Evolutionary conservation across 2,329 filamentous ascomycete genomes (phyloP).

Genomic region (Ophiobolus disseminans): DNA sequence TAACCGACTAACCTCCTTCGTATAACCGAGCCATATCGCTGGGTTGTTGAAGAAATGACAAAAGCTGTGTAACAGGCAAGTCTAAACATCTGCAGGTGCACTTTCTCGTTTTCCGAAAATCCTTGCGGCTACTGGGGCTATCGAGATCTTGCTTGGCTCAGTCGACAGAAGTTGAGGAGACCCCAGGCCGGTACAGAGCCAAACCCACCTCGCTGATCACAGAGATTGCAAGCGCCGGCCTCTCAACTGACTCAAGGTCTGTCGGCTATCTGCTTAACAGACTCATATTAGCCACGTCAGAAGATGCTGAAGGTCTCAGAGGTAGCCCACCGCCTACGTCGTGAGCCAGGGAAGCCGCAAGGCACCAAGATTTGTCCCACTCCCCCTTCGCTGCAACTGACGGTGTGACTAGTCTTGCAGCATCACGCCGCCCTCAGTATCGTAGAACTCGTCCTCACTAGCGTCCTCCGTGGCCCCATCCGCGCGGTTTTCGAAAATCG

Average conservation of each 20-base stretch:
- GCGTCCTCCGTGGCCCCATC: constrained; percentile 4
- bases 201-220: neutral
- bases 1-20: too few species aligned
- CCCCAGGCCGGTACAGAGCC: too few species aligned
- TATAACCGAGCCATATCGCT: too few species aligned
- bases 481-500: constrained; percentile 26
- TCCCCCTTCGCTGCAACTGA: neutral
- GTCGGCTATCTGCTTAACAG: neutral
- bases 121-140: constrained; percentile 1
- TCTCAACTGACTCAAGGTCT: neutral
- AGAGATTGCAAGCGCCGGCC: constrained; percentile 1
- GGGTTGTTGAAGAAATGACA: too few species aligned
- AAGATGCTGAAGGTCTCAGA: neutral
- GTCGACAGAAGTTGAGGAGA: neutral
- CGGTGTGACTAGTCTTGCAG: constrained; percentile 7
- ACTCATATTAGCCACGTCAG: neutral
- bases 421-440: constrained; percentile 20
- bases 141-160: neutral
- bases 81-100: too few species aligned
- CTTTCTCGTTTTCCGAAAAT: too few species aligned
- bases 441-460: constrained; percentile 23
- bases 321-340: neutral
- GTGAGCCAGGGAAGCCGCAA: too few species aligned
- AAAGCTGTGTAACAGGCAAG: neutral
- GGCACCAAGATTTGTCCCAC: too few species aligned